phyloP scores from a whole-genome alignment of 2,329 filamentous ascomycete genomes.

The Penicillium sp. region DNA sequence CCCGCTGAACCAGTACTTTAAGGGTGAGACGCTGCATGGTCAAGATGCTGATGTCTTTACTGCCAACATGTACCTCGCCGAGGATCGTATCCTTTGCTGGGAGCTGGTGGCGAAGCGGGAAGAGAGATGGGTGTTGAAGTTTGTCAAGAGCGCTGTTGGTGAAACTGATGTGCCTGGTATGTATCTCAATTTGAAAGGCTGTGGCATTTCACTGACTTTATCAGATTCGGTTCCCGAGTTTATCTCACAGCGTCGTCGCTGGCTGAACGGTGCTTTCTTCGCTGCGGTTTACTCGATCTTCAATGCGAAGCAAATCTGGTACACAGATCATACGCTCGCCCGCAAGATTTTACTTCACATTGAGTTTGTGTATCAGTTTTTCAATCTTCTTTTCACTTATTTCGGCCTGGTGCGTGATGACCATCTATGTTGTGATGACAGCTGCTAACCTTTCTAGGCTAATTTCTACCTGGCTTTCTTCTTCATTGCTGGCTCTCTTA shows the following conservation, averaged over 20 bases:
- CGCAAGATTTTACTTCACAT: constrained; percentile 90
- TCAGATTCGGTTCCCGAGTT: constrained; percentile 85
- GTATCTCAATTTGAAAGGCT: not conserved
- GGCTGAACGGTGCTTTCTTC: constrained; percentile 98
- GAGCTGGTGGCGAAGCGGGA: constrained; percentile 92
- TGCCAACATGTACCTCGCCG: constrained; percentile 97
- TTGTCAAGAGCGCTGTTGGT: constrained; percentile 91
- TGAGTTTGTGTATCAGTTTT: constrained; percentile 91
- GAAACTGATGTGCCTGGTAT: constrained; percentile 82
- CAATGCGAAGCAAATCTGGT: constrained; percentile 89
- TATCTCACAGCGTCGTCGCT: constrained; percentile 89
- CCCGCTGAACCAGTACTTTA: constrained; percentile 96
- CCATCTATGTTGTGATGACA: not conserved
- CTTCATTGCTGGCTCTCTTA: constrained; percentile 88
- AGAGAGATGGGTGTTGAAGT: constrained; percentile 96
- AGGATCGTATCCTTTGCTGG: constrained; percentile 98
- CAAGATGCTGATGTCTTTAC: constrained; percentile 96
- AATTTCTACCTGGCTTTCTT: constrained; percentile 99
- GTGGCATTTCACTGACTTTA: not conserved
- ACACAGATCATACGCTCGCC: constrained; percentile 80
- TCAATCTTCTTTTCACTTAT: constrained; percentile 90
- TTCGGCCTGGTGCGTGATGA: constrained; percentile 64
- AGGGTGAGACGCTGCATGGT: constrained; percentile 93
- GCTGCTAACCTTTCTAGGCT: constrained; percentile 46
- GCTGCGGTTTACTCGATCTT: constrained; percentile 95